phyloP scores from a whole-genome alignment of 257 asterid genomes.

The Gentiana macrophylla region DNA sequence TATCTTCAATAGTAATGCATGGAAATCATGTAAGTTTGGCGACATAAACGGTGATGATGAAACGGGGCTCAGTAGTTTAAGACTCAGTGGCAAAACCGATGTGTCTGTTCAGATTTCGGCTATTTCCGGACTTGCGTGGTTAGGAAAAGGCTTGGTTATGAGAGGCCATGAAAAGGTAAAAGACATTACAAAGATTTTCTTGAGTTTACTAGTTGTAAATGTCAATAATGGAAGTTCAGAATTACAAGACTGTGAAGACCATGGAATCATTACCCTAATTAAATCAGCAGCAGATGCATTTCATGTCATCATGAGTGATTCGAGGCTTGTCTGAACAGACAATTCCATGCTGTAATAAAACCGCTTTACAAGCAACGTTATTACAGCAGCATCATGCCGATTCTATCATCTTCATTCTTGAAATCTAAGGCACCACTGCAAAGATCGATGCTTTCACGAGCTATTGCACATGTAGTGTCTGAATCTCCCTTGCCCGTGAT shows the following conservation, averaged over 20 bases:
- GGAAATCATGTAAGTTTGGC: slow-evolving; percentile 22
- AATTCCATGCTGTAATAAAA: slow-evolving; percentile 56
- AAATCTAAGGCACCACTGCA: slow-evolving; percentile 37
- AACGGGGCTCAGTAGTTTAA: slow-evolving; percentile 29
- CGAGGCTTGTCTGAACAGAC: slow-evolving; percentile 63
- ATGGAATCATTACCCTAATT: slow-evolving; percentile 39
- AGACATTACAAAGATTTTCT: slow-evolving; percentile 52
- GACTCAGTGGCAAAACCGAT: slow-evolving; percentile 19
- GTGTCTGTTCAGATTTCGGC: slow-evolving; percentile 27
- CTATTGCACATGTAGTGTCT: slow-evolving; percentile 60
- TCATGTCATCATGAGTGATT: slow-evolving; percentile 74
- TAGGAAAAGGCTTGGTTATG: slow-evolving; percentile 90
- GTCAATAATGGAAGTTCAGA: slow-evolving; percentile 17
- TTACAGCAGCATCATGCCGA: slow-evolving; percentile 64
- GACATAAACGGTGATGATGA: slow-evolving; percentile 15
- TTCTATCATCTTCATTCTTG: slow-evolving; percentile 41
- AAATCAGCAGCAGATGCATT: slow-evolving; percentile 82
- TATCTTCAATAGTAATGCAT: slow-evolving; percentile 29
- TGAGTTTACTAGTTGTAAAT: slow-evolving; percentile 44
- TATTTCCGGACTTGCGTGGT: slow-evolving; percentile 82
- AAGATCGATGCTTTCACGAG: slow-evolving; percentile 70
- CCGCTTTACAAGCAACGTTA: slow-evolving; percentile 97
- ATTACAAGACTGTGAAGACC: slow-evolving; percentile 25
- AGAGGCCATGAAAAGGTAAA: slow-evolving; percentile 89
- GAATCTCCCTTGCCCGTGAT: slow-evolving; percentile 70